Percentiles rank a stretch among this genome's conserved stretches.
These are phyloP conservation scores for Spizellomyces sp. DNA, from an alignment of 192 early-diverging fungal species.

Conservation along the genomic window DNA sequence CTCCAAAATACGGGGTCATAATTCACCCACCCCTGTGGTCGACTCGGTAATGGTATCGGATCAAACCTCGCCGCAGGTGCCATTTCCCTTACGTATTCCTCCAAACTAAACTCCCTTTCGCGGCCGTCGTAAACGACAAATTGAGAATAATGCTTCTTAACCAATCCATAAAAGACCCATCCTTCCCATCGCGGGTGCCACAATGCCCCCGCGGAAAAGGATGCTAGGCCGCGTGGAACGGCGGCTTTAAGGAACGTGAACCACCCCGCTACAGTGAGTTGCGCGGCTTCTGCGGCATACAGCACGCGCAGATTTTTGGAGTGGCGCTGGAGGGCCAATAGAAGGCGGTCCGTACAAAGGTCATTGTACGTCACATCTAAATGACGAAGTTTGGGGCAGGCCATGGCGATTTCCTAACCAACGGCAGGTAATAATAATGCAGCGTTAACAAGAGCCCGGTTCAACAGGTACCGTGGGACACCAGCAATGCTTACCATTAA, in stretches of 20 bases:
- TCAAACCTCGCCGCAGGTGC: conserved; percentile 10
- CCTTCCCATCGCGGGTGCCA: conserved; percentile 8
- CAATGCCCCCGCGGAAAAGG: conserved; percentile 9
- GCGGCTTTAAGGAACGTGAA: neutral
- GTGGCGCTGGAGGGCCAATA: neutral
- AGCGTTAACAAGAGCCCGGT: no score
- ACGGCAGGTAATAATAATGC: neutral
- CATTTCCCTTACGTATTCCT: neutral
- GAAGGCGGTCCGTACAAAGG: neutral
- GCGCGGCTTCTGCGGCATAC: conserved; percentile 2
- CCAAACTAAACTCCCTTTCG: conserved; percentile 2
- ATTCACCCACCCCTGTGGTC: neutral
- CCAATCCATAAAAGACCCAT: neutral
- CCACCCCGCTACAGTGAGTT: neutral
- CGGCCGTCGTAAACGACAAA: neutral
- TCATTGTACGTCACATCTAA: conserved; percentile 12
- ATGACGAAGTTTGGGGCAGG: neutral
- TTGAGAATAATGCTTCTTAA: neutral
- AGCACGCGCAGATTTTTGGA: neutral
- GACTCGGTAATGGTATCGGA: conserved; percentile 3
- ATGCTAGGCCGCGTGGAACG: neutral
- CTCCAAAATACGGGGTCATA: conserved; percentile 3
- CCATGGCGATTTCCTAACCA: neutral
- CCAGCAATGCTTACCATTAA: conserved; percentile 5
- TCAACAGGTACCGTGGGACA: neutral